Conservation (phyloP, 2,329 filamentous ascomycete species). For the Phialophora expanda region DNA sequence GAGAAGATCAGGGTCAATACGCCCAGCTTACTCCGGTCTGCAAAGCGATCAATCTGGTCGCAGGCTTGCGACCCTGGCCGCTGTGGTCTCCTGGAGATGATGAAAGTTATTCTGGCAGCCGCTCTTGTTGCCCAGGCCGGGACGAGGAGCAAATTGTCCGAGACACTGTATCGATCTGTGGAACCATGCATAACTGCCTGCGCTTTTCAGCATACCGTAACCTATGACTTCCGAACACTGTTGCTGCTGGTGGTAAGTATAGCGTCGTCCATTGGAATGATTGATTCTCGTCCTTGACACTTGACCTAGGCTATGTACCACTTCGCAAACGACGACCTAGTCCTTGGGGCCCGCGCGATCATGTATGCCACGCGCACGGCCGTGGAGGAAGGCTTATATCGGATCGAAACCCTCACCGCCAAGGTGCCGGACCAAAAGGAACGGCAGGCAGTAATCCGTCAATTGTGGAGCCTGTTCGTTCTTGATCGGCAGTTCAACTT, state of each 20-base stretch:
- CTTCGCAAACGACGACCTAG: conserved; percentile 18
- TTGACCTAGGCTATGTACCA: conserved; percentile 16
- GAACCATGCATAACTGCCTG: conserved; percentile 3
- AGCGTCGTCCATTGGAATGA: background rate
- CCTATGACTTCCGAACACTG: conserved; percentile 17
- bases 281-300: background rate
- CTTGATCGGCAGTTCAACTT: conserved; percentile 25
- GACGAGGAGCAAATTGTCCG: conserved; percentile 8
- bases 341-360: conserved; percentile 14
- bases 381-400: conserved; percentile 21
- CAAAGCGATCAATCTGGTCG: conserved; percentile 19
- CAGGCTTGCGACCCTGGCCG: conserved; percentile 12
- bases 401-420: conserved; percentile 14
- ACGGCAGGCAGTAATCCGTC: conserved; percentile 15
- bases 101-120: conserved; percentile 20
- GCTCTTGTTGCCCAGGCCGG: conserved; percentile 11
- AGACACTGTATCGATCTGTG: conserved; percentile 14
- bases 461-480: conserved; percentile 19
- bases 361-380: conserved; percentile 24
- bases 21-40: conserved; percentile 16
- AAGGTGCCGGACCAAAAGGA: conserved; percentile 10
- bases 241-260: conserved; percentile 16
- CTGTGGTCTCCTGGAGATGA: conserved; percentile 22
- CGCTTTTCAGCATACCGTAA: conserved; percentile 16
- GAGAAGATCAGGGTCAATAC: conserved; percentile 13